Base-by-base conservation (phyloP, 129 eudicot genomes). In the Centella asiatica region DNA sequence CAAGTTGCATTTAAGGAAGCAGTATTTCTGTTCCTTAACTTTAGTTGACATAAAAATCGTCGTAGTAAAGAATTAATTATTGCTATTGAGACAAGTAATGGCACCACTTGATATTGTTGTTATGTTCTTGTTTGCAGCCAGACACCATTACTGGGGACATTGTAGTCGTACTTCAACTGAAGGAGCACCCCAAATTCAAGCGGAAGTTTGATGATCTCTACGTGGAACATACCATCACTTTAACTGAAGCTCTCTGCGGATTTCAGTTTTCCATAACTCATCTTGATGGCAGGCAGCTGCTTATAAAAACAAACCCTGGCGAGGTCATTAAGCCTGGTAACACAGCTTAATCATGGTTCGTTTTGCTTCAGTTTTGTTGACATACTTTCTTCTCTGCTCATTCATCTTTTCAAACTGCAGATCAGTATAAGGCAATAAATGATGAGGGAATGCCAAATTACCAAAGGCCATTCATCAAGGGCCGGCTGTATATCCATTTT, bases 301-400 rank as follows among this genome's bases (percentile, higher is more conserved):
- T 79, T 36, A 60, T 86, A 46, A 86, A 86, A 69, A 79, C 95
- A 5, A 74, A 83, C 48, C 90, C 87, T 42, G 90, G 90, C 45
- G 87, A 86, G 68, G 79, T 86, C 71, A 72, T 86, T n/a, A 86
- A 82, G 77, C 87, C 89, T 53, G 95, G 95, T 82, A 86, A 52
- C 12, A 12, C 0, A 39, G 23, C 24, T 26, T 25, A 23, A 32
- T 9, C 10, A n/a, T 46, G 44, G 14, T 47, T 37, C 12, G n/a
- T 56, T n/a, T 56, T 0, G 25, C 47, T 54, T 40, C 1, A 55
- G 19, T 37, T 19, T 18, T 33, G 40, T 44, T 54, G 27, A 53
- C 14, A 11, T 12, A 27, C 26, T 3, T 4, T 14, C 9, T 10
- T 9, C 34, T 40, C 31, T 52, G 40, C 44, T 65, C 28, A 56